These are phyloP conservation scores for Chaetomium olivaceum DNA, from an alignment of 2,329 filamentous ascomycete species.

Conservation along the genomic window DNA sequence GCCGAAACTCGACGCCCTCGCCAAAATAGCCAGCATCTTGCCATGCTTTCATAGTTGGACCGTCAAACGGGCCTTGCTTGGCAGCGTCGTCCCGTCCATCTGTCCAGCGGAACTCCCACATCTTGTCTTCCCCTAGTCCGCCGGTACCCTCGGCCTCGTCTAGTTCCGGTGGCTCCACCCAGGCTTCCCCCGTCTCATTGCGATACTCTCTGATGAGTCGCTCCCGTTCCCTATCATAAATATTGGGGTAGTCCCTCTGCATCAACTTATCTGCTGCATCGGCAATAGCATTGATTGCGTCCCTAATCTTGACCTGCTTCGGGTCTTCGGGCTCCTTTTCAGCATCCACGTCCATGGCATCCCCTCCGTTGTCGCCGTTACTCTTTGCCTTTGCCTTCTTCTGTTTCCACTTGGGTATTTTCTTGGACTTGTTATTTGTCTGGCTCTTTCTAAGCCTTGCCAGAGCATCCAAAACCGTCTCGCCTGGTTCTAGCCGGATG, in stretches of 20 bases:
- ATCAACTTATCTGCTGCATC: slow-evolving; percentile 87
- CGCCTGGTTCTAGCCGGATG: slow-evolving; percentile 69
- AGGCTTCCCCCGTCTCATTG: slow-evolving; percentile 83
- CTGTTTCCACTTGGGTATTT: slow-evolving; percentile 66
- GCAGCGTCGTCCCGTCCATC: slow-evolving; percentile 79
- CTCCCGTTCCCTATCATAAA: slow-evolving; percentile 89
- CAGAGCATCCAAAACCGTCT: slow-evolving; percentile 86
- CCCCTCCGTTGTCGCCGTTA: slow-evolving; percentile 49
- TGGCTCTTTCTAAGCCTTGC: slow-evolving; percentile 73
- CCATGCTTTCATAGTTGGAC: slow-evolving; percentile 85
- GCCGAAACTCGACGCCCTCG: slow-evolving; percentile 79
- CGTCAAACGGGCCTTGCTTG: slow-evolving; percentile 85
- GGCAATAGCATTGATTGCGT: slow-evolving; percentile 78
- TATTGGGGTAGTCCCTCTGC: slow-evolving; percentile 78
- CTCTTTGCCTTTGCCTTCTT: slow-evolving; percentile 68
- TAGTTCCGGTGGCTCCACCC: slow-evolving; percentile 53
- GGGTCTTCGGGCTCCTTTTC: slow-evolving; percentile 61
- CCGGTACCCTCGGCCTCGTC: slow-evolving; percentile 39
- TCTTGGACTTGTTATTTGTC: slow-evolving; percentile 59
- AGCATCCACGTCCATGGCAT: slow-evolving; percentile 72
- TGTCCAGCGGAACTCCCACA: slow-evolving; percentile 93
- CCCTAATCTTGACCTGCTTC: slow-evolving; percentile 67
- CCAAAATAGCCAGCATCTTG: slow-evolving; percentile 89
- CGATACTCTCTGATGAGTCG: slow-evolving; percentile 78
- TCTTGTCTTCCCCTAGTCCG: slow-evolving; percentile 37